Percentiles rank a stretch among this genome's conserved stretches.
phyloP scores from a whole-genome alignment of 2,329 filamentous ascomycete genomes.

The Fusarium sp. region DNA sequence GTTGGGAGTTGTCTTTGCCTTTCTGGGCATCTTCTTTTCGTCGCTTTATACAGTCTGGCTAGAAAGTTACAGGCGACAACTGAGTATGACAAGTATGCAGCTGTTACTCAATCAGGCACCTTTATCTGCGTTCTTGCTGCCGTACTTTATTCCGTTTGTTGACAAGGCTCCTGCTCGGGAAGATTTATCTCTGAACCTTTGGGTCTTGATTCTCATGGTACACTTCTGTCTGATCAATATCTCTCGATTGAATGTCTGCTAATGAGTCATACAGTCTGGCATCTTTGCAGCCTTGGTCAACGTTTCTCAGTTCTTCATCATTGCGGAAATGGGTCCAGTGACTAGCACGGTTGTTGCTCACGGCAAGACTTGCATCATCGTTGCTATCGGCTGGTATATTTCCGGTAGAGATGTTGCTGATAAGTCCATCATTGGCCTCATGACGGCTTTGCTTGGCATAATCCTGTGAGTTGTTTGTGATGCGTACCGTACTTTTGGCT shows the following conservation, averaged over 20 bases:
- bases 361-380: background rate
- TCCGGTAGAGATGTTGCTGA: background rate
- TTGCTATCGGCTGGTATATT: background rate
- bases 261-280: rapidly evolving
- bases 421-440: background rate
- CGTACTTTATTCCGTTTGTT: background rate
- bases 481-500: background rate
- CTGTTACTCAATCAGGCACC: background rate
- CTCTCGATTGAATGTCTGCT: rapidly evolving
- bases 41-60: background rate
- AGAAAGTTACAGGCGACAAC: background rate
- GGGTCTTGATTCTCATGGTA: background rate
- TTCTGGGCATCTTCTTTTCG: background rate
- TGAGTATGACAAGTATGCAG: background rate
- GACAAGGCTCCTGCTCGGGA: background rate
- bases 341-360: background rate
- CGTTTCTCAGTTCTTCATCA: background rate
- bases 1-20: background rate
- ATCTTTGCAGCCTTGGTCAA: background rate
- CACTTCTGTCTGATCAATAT: rapidly evolving
- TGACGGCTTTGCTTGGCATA: background rate
- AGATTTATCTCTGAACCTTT: background rate
- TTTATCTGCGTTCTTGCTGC: background rate
- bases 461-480: background rate
- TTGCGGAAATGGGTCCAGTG: background rate